A percentile compares a stretch with the other conserved stretches of the same genome.
Conservation (phyloP, 2,329 filamentous ascomycete genomes). For the Rutstroemia sp. region DNA sequence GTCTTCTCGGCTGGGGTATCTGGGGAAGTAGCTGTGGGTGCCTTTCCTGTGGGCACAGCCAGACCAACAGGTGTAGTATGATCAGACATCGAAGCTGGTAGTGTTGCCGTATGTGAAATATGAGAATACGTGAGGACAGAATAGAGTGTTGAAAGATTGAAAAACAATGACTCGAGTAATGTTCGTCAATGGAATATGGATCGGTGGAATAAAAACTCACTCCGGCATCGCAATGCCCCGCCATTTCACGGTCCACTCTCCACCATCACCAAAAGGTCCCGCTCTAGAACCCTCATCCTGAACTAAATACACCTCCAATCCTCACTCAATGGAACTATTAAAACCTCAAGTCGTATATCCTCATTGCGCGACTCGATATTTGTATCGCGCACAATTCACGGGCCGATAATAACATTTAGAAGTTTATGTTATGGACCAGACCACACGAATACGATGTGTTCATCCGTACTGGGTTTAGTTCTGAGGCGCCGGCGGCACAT, state of each 20-base stretch:
- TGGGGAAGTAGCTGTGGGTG: constrained; percentile 8
- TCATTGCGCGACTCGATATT: too few relatives aligned
- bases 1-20: constrained; percentile 19
- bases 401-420: too few relatives aligned
- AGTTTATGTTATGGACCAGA: too few relatives aligned
- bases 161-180: not conserved
- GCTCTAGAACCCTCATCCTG: not conserved
- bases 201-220: not conserved
- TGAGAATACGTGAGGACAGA: not conserved
- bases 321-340: not conserved
- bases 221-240: not conserved
- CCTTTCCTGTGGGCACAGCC: constrained; percentile 18
- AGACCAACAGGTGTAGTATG: constrained; percentile 16
- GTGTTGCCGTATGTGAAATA: not conserved
- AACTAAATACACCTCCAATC: not conserved
- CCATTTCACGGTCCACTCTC: not conserved
- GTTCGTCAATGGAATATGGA: not conserved
- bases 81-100: constrained; percentile 12
- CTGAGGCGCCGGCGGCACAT: too few relatives aligned
- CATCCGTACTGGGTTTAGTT: too few relatives aligned
- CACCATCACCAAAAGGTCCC: not conserved
- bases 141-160: not conserved
- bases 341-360: too few relatives aligned
- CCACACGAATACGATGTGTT: too few relatives aligned
- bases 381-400: too few relatives aligned